Base-by-base conservation (phyloP, 257 asterid genomes). In the Voacanga thouarsii region DNA sequence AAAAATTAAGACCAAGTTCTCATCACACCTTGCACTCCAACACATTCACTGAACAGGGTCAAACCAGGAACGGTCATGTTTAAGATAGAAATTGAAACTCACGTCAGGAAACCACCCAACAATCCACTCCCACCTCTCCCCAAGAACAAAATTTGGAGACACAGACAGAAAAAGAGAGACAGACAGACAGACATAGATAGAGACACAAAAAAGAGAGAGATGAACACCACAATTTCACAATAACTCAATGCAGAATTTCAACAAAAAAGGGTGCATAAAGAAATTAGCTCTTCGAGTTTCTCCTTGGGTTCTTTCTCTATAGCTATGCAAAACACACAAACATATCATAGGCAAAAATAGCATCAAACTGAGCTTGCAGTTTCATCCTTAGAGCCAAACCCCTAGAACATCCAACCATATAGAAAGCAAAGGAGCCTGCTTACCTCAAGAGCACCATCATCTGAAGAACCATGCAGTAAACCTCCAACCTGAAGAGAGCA, bases 361-460 rank as follows among this genome's bases (percentile, higher is more conserved):
- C 73, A 68, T 18, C 53, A 26, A 41, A 65, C 26, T 39, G 39
- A 33, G 21, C 63, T 66, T 28, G 30, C 12, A 56, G 43, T 59
- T 23, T 45, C 28, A 67, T 37, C 50, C 30, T 51, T 44, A 65
- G 47, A 39, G 66, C 71, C 61, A 43, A 68, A 43, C 44, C 9
- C 51, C 53, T 10, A 79, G 8, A 18, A 55, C 3, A 63, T n/a
- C 7, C 14, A 28, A n/a, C 33, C 65, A 15, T 44, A 56, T 12
- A 53, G n/a, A 23, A 59, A 53, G 30, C 24, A 68, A 77, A 59
- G 60, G 39, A 70, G 60, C 50, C 74, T 71, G 37, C 80, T 28
- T 77, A 88, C 90, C 86, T 86, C 89, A 80, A 56, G 74, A 78
- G 70, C 74, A 47, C 77, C 85, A 16, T 74, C 85, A 72, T 84